phyloP scores from a whole-genome alignment of 495 filamentous ascomycete species.

The Neurospora pannonica region DNA sequence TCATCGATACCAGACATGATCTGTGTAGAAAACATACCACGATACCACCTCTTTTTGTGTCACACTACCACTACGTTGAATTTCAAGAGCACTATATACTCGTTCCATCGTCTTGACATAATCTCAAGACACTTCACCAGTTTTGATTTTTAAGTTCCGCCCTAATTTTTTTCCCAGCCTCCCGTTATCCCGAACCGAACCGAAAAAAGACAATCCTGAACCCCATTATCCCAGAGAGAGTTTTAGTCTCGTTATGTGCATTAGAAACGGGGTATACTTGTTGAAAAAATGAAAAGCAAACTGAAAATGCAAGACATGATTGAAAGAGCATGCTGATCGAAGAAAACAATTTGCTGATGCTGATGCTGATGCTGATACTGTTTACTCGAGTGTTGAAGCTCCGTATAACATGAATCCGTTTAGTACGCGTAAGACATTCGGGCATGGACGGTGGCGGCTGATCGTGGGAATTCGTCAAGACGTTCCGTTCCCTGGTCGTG shows the following conservation, averaged over 20 bases:
- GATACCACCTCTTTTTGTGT: background rate
- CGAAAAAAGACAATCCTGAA: background rate
- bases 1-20: background rate
- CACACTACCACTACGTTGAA: background rate
- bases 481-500: background rate
- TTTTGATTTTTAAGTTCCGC: background rate
- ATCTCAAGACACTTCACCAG: background rate
- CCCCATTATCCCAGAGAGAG: background rate
- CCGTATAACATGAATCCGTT: background rate
- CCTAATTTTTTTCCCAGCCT: background rate
- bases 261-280: conserved; percentile 1
- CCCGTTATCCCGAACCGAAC: background rate
- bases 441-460: background rate
- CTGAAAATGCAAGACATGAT: background rate
- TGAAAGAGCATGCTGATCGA: background rate
- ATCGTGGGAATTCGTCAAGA: background rate
- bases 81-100: background rate
- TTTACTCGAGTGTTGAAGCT: background rate
- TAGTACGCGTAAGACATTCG: background rate
- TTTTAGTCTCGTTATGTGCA: background rate
- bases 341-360: background rate
- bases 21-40: background rate
- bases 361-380: background rate
- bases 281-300: conserved; percentile 1
- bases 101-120: background rate